Conservation (phyloP, 2,329 filamentous ascomycete genomes). For the Hirsutella thompsonii region DNA sequence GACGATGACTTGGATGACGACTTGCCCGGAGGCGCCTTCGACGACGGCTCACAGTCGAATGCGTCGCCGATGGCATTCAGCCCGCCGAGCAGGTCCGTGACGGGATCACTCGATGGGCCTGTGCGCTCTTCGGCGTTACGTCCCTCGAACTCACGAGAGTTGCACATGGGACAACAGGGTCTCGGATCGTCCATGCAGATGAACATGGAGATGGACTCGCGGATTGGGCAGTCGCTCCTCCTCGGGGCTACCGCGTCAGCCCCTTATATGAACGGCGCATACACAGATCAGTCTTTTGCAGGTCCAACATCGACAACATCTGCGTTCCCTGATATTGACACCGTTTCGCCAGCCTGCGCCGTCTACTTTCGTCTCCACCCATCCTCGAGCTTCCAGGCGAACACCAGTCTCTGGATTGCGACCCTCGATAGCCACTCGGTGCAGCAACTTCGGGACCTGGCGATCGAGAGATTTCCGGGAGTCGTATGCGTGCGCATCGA, state of each 20-base stretch:
- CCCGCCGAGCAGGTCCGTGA: conserved; percentile 7
- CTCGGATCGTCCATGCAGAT: conserved; percentile 11
- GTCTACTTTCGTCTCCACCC: conserved; percentile 60
- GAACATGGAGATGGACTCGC: conserved; percentile 17
- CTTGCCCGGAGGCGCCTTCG: conserved; percentile 10
- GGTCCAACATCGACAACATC: conserved; percentile 10
- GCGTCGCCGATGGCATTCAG: conserved; percentile 12
- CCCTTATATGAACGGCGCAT: conserved; percentile 20
- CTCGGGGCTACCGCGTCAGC: conserved; percentile 23
- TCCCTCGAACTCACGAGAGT: conserved; percentile 6
- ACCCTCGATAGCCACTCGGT: conserved; percentile 46
- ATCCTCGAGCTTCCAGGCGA: conserved; percentile 41
- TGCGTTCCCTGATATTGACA: conserved; percentile 11
- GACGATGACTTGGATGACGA: conserved; percentile 8
- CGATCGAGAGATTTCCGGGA: conserved; percentile 47
- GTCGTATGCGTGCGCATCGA: conserved; percentile 48
- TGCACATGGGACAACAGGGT: conserved; percentile 11
- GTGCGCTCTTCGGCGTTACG: conserved; percentile 10
- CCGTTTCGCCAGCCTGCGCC: conserved; percentile 26
- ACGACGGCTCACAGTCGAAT: conserved; percentile 12
- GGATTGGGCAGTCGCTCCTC: conserved; percentile 25
- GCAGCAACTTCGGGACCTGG: conserved; percentile 48
- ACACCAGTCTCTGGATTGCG: conserved; percentile 49
- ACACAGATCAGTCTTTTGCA: conserved; percentile 15
- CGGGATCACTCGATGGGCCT: conserved; percentile 9